Evolutionary conservation across 768 basidiomycete species (phyloP), one percentile per base, ranked within the genome.

Genomic region (Cubamyces lactineus): DNA sequence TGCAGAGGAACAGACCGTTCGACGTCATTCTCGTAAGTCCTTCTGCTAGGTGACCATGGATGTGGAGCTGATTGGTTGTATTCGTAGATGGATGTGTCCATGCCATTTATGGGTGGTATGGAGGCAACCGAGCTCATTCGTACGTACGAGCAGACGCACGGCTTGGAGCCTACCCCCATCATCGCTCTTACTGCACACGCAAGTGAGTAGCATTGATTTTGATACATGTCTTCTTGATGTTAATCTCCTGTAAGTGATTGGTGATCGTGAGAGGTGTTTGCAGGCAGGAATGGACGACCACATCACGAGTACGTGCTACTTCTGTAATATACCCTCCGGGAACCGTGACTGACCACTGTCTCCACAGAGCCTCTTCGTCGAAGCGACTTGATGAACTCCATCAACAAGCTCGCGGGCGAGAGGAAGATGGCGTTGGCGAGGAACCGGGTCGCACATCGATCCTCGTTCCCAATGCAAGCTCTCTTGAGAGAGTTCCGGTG

Each of bases 51-150:
- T 12, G 4, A n/a, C 11, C 15, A 0, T 28, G 28, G 13, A 17
- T 12, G 54, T 19, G 40, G 28, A 13, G 38, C 7, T 51, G 41
- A 3, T 38, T 53, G 40, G 17, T 13, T 30, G 13, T 53, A 6
- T 15, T 30, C 53, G 16, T 63, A 96, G 92, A 98, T 98, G 96
- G 96, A 98, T 69, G 90, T 97, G 15, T 97, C 95, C 12, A 96
- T 96, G 94, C 94, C 95, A 6, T 89, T 96, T 76, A 98, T 98
- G 94, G 95, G 96, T 52, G 96, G 96, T 65, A 94, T 96, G 88
- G 96, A 99, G 75, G 94, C 96, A 1, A 99, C 97, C 0, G 89
- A 94, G 66, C 80, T 93, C 59, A 97, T 98, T 63, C 86, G 96
- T 53, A 83, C 85, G 40, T 93, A 87, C 71, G 96, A 98, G 77